phyloP scores from a whole-genome alignment of 192 early-diverging fungal species.

The Podila epicladia region DNA sequence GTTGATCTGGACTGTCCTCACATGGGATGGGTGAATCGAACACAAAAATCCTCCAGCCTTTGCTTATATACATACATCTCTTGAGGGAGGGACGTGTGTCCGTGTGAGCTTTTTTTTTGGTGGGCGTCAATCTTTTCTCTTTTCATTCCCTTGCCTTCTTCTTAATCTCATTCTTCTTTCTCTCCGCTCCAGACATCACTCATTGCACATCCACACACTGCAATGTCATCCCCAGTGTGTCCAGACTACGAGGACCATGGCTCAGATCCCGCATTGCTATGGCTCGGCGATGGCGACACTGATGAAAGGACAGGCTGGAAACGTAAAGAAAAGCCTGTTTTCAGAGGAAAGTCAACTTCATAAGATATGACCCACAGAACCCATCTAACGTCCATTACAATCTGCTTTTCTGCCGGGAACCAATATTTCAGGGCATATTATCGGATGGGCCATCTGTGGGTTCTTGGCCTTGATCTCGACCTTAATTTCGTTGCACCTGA shows the following conservation, averaged over 20 bases:
- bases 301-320: slow-evolving; percentile 1
- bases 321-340: neutral
- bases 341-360: no score
- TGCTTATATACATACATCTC: neutral
- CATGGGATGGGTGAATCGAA: no score
- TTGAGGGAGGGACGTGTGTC: slow-evolving; percentile 7
- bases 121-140: neutral
- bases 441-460: slow-evolving; percentile 70
- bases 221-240: slow-evolving; percentile 29
- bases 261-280: neutral
- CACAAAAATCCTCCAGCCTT: neutral
- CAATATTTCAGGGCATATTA: slow-evolving; percentile 53
- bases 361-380: no score
- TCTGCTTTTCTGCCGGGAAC: neutral
- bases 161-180: neutral
- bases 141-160: neutral
- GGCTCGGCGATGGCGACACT: slow-evolving; percentile 5
- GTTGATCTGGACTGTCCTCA: neutral
- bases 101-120: neutral
- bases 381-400: no score
- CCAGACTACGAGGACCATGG: slow-evolving; percentile 25
- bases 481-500: slow-evolving; percentile 57
- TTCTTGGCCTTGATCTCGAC: slow-evolving; percentile 63
- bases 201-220: slow-evolving; percentile 4
- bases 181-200: neutral